Evolutionary conservation across 257 asterid species (phyloP).

Genomic region (Petunia secreta): DNA sequence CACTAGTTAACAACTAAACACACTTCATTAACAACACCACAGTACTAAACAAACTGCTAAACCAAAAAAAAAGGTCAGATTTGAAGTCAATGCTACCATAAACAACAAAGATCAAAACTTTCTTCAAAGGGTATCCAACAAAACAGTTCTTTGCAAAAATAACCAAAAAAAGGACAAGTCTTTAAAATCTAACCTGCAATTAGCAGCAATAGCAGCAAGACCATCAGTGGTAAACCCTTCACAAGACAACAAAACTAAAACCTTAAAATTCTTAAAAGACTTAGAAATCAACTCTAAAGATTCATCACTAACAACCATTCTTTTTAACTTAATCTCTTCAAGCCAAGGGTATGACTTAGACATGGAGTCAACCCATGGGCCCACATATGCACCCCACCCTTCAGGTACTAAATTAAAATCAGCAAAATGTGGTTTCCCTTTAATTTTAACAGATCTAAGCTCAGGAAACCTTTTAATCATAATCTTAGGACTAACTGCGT

Average conservation of each 20-base stretch:
- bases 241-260: slow-evolving; percentile 58
- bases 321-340: slow-evolving; percentile 87
- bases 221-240: slow-evolving; percentile 79
- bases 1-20: no score
- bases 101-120: slow-evolving; percentile 22
- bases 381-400: slow-evolving; percentile 81
- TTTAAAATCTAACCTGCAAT: slow-evolving; percentile 59
- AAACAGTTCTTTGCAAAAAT: not conserved
- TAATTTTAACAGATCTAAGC: slow-evolving; percentile 70
- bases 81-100: not conserved
- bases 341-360: slow-evolving; percentile 69
- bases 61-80: not conserved
- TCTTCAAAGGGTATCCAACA: not conserved
- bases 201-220: slow-evolving; percentile 72
- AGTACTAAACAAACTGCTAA: not conserved
- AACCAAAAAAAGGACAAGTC: not conserved
- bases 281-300: slow-evolving; percentile 61
- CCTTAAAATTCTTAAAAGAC: slow-evolving; percentile 61
- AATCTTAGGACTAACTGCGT: slow-evolving; percentile 69
- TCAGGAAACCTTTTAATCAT: slow-evolving; percentile 89
- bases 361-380: slow-evolving; percentile 88
- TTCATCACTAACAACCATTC: slow-evolving; percentile 92
- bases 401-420: slow-evolving; percentile 95
- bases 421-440: slow-evolving; percentile 98
- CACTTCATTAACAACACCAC: not conserved